Conservation (phyloP, 169 alveolate species). For the Plasmodium cynomolgi region DNA sequence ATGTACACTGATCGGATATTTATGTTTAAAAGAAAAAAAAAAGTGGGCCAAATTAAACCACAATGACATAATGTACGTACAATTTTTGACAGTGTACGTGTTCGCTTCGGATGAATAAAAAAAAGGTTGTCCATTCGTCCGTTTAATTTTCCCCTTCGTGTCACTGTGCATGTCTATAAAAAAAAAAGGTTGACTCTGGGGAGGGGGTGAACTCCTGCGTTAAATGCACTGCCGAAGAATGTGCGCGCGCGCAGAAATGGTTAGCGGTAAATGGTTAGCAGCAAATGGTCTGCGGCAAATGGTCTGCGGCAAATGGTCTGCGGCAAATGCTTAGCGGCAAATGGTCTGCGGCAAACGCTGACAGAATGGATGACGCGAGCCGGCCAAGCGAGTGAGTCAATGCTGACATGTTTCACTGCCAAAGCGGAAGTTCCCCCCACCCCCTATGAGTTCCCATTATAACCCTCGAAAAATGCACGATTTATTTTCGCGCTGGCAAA, state of each 20-base stretch:
- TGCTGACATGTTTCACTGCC: neutral
- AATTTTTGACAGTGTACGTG: neutral
- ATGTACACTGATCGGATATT: neutral
- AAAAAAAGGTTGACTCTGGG: neutral
- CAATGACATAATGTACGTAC: constrained; percentile 3
- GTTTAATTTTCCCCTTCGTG: neutral
- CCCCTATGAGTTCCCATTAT: neutral
- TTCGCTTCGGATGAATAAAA: constrained; percentile 12
- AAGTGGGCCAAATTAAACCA: neutral
- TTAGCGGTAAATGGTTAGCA: neutral
- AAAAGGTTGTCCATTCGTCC: constrained; percentile 3
- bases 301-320: neutral
- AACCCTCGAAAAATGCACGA: neutral
- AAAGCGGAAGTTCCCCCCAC: neutral
- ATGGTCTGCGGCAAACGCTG: neutral
- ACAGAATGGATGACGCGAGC: neutral
- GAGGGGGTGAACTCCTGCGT: neutral
- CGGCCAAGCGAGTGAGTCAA: neutral
- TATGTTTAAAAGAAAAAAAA: constrained; percentile 15
- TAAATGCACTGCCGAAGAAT: neutral
- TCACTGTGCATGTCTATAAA: constrained; percentile 19
- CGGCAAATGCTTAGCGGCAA: neutral
- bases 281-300: neutral
- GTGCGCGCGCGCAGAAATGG: neutral
- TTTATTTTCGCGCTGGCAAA: neutral